A percentile compares a stretch with the other conserved stretches of the same genome.
These are phyloP conservation scores for Yamadazyma sp. DNA, from an alignment of 805 yeast genomes.

Conservation along the genomic window DNA sequence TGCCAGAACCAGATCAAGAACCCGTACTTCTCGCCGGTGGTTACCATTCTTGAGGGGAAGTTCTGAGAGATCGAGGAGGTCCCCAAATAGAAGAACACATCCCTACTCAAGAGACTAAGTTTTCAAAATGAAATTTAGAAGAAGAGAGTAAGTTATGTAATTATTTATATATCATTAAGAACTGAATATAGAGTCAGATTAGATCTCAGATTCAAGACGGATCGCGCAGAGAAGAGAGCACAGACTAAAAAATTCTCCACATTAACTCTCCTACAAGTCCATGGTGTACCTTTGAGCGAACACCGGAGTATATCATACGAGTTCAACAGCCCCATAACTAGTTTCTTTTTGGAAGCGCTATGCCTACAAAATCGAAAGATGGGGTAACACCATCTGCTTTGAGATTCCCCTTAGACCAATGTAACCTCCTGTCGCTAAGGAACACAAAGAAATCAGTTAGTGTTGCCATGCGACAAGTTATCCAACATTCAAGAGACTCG, in stretches of 20 bases:
- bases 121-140: too few relatives aligned
- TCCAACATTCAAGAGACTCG: not conserved
- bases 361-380: conserved; percentile 1
- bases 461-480: not conserved
- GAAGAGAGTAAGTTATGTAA: too few relatives aligned
- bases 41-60: conserved; percentile 3
- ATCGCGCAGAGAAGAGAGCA: too few relatives aligned
- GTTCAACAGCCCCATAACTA: too few relatives aligned
- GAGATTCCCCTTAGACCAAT: conserved; percentile 3
- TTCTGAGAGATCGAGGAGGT: conserved; percentile 3
- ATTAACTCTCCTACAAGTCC: too few relatives aligned
- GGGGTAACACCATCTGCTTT: conserved; percentile 1
- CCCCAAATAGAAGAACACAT: conserved; percentile 1
- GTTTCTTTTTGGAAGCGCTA: too few relatives aligned
- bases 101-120: conserved; percentile 2
- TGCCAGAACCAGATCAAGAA: not conserved
- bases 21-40: conserved; percentile 1
- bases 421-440: conserved; percentile 2
- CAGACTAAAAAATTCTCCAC: too few relatives aligned
- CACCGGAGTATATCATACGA: too few relatives aligned
- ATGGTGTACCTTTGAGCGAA: too few relatives aligned
- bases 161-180: too few relatives aligned
- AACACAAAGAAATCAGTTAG: conserved; percentile 1
- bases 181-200: too few relatives aligned
- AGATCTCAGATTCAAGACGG: too few relatives aligned